phyloP scores from a whole-genome alignment of 1,139 yeast genomes.

The Suhomyces panamericanus region DNA sequence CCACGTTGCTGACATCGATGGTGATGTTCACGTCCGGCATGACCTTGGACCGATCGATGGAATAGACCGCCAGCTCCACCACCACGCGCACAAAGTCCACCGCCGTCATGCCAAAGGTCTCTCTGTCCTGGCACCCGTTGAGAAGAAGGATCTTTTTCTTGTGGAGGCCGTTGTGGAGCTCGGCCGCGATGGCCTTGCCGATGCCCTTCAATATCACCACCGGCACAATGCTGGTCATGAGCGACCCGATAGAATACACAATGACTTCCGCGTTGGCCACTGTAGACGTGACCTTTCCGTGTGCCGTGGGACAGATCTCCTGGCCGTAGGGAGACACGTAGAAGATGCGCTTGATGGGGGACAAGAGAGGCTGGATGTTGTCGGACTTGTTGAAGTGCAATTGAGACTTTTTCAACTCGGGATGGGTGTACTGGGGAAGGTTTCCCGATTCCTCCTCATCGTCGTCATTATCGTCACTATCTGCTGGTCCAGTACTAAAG shows the following conservation, averaged over 20 bases:
- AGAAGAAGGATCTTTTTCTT: slow-evolving; percentile 57
- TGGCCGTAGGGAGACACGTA: slow-evolving; percentile 89
- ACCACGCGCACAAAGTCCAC: slow-evolving; percentile 56
- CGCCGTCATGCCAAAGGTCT: slow-evolving; percentile 68
- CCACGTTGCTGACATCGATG: slow-evolving; percentile 14
- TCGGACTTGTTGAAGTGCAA: slow-evolving; percentile 65
- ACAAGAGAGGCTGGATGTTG: slow-evolving; percentile 57
- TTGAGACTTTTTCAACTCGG: slow-evolving; percentile 73
- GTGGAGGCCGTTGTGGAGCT: slow-evolving; percentile 23
- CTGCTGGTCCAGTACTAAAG: no score
- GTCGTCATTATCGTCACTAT: not conserved
- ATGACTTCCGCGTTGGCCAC: slow-evolving; percentile 55
- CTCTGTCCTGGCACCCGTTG: slow-evolving; percentile 76
- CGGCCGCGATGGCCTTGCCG: slow-evolving; percentile 54
- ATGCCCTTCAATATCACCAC: slow-evolving; percentile 72
- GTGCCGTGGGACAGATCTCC: slow-evolving; percentile 79
- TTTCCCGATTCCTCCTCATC: slow-evolving; percentile 52
- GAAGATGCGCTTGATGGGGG: slow-evolving; percentile 72
- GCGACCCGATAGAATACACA: slow-evolving; percentile 80
- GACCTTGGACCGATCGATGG: slow-evolving; percentile 22
- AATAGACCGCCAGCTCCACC: slow-evolving; percentile 49
- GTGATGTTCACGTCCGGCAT: slow-evolving; percentile 11
- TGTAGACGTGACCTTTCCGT: slow-evolving; percentile 57
- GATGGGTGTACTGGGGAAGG: slow-evolving; percentile 75
- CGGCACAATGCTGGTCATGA: slow-evolving; percentile 85